Percentiles rank a stretch among this genome's conserved stretches.
Evolutionary conservation across 495 filamentous ascomycete genomes (phyloP).

Genomic region (Sordaria brevicollis): DNA sequence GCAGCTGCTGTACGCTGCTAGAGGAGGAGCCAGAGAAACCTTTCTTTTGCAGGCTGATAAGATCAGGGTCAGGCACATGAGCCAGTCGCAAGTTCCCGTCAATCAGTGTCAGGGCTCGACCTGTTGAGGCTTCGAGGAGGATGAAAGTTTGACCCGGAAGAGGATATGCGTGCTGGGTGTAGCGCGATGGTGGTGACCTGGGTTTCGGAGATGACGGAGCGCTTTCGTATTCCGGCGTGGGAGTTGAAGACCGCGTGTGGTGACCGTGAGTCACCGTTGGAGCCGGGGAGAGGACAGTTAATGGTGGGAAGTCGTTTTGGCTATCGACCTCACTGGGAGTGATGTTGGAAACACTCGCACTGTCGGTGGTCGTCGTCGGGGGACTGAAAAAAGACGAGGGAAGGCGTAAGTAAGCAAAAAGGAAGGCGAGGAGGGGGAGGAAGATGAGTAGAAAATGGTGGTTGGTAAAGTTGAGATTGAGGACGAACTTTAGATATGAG

Average conservation of each 20-base stretch:
- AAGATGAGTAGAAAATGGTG: not conserved
- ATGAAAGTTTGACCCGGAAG: not conserved
- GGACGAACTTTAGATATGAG: not conserved
- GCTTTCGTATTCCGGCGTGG: not conserved
- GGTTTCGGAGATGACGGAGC: not conserved
- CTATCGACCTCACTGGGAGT: not conserved
- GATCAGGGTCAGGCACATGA: not conserved
- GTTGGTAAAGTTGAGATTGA: not conserved
- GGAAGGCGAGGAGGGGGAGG: not conserved
- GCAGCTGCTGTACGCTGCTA: not conserved
- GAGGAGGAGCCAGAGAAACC: not conserved
- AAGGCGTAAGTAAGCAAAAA: not conserved
- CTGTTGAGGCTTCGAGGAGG: not conserved
- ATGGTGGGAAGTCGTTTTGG: not conserved
- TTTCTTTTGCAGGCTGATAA: not conserved
- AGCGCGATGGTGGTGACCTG: not conserved
- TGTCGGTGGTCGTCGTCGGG: not conserved
- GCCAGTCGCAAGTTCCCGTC: not conserved
- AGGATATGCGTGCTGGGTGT: not conserved
- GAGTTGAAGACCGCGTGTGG: not conserved
- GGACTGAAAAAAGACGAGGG: not conserved
- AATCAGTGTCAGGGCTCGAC: not conserved
- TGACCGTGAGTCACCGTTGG: not conserved
- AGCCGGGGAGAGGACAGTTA: not conserved
- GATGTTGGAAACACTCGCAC: not conserved